Conservation (phyloP, 2,329 filamentous ascomycete genomes). For the Paecilomyces sp. region DNA sequence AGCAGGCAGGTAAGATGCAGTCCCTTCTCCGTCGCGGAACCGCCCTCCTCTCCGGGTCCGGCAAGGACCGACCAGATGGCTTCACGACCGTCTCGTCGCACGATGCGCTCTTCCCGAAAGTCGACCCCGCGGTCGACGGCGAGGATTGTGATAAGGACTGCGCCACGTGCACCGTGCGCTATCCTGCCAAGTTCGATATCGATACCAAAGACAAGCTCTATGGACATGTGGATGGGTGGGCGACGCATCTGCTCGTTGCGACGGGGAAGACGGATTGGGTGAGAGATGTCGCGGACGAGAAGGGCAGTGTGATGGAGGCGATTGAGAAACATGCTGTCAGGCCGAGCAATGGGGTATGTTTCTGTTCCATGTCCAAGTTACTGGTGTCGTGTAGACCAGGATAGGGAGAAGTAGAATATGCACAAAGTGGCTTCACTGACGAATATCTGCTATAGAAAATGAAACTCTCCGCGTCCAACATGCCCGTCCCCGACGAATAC, state of each 20-base stretch:
- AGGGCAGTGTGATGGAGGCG: conserved; percentile 75
- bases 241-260: conserved; percentile 81
- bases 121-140: conserved; percentile 70
- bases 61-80: conserved; percentile 21
- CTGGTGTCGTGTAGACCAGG: background rate
- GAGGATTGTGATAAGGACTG: conserved; percentile 88
- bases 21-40: conserved; percentile 26
- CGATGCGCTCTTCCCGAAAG: conserved; percentile 62
- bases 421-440: conserved; percentile 1
- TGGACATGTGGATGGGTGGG: conserved; percentile 78
- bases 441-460: conserved; percentile 50
- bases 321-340: conserved; percentile 44
- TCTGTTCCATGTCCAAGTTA: background rate
- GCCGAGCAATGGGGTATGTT: conserved; percentile 36
- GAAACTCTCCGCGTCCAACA: conserved; percentile 89
- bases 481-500: conserved; percentile 64
- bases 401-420: background rate
- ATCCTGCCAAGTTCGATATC: conserved; percentile 66
- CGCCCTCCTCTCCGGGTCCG: conserved; percentile 22
- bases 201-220: conserved; percentile 75
- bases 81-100: conserved; percentile 43
- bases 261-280: conserved; percentile 98
- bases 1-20: conserved; percentile 7
- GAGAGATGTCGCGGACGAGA: conserved; percentile 78
- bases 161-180: conserved; percentile 68